A percentile compares a stretch with the other conserved stretches of the same genome.
Evolutionary conservation across 345 rosid species (phyloP).

Genomic region (Eucalyptus sp.): DNA sequence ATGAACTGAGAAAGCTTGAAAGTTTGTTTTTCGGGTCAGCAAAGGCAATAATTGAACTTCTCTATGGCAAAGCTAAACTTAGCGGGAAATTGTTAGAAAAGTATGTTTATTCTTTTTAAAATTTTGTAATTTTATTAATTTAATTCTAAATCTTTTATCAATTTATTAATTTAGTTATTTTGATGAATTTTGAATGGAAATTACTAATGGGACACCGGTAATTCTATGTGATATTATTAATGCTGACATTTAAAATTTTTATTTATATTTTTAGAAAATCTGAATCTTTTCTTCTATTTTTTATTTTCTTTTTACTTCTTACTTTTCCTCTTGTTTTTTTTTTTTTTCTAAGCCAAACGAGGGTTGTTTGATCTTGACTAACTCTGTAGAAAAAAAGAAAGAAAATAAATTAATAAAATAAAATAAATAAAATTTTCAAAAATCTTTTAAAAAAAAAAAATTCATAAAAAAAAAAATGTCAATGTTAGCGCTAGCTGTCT

Average conservation of each 20-base stretch:
- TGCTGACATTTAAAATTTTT: rapidly evolving
- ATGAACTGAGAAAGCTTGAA: not conserved
- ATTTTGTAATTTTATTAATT: not conserved
- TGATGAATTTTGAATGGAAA: too few species aligned
- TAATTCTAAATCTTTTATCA: rapidly evolving
- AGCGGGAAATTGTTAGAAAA: not conserved
- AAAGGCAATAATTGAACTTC: not conserved
- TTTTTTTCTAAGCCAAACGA: not conserved
- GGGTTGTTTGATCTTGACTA: too few species aligned
- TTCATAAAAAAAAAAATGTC: too few species aligned
- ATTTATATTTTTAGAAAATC: too few species aligned
- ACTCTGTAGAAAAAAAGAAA: too few species aligned
- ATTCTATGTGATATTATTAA: rapidly evolving
- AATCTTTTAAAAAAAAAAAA: too few species aligned
- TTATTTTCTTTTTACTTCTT: too few species aligned
- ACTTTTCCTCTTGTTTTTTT: too few species aligned
- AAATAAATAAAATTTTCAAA: too few species aligned
- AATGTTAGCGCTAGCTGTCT: rapidly evolving
- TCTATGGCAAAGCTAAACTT: not conserved
- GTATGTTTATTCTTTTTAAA: not conserved
- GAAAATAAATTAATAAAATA: too few species aligned
- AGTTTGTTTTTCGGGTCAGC: not conserved
- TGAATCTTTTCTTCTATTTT: too few species aligned
- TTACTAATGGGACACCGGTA: rapidly evolving
- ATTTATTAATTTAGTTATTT: not conserved